These are phyloP conservation scores for Diaporthe ilicicola DNA, from an alignment of 2,329 filamentous ascomycete genomes.

Conservation along the genomic window DNA sequence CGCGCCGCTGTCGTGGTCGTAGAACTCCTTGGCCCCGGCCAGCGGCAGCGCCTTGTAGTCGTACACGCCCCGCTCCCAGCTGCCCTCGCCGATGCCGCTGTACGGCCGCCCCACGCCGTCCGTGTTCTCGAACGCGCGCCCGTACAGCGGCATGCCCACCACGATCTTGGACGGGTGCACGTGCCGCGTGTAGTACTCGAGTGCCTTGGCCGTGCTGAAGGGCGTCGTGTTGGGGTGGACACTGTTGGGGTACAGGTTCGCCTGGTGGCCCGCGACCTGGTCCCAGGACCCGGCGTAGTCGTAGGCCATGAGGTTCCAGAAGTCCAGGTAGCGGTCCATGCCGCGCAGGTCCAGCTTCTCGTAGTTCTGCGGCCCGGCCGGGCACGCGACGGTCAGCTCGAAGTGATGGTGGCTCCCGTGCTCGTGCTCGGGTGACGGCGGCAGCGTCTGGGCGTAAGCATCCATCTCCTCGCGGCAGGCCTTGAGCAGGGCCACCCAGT, in stretches of 20 bases:
- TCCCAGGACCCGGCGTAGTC: constrained; percentile 91
- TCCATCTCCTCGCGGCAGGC: constrained; percentile 67
- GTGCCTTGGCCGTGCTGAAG: constrained; percentile 77
- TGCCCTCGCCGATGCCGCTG: constrained; percentile 78
- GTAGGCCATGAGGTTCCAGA: constrained; percentile 89
- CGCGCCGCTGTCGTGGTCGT: constrained; percentile 71
- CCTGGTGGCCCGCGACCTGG: constrained; percentile 74
- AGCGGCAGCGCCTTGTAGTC: constrained; percentile 89
- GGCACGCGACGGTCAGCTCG: constrained; percentile 71
- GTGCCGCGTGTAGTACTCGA: constrained; percentile 76
- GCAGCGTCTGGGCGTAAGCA: constrained; percentile 57
- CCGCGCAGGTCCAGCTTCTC: constrained; percentile 66
- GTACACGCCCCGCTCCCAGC: constrained; percentile 85
- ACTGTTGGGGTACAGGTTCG: constrained; percentile 74
- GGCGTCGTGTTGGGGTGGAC: constrained; percentile 72
- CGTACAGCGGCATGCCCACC: constrained; percentile 91
- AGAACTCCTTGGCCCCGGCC: constrained; percentile 68
- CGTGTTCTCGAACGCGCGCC: constrained; percentile 83
- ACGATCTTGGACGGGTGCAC: constrained; percentile 79
- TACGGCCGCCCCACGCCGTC: constrained; percentile 76
- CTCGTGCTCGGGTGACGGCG: constrained; percentile 33
- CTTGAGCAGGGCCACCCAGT: constrained; percentile 67
- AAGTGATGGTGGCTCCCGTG: constrained; percentile 57
- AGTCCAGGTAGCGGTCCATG: constrained; percentile 74
- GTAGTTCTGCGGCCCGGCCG: constrained; percentile 70